Evolutionary conservation across 2,329 filamentous ascomycete genomes (phyloP).

Genomic region (Emericellopsis cladophorae): DNA sequence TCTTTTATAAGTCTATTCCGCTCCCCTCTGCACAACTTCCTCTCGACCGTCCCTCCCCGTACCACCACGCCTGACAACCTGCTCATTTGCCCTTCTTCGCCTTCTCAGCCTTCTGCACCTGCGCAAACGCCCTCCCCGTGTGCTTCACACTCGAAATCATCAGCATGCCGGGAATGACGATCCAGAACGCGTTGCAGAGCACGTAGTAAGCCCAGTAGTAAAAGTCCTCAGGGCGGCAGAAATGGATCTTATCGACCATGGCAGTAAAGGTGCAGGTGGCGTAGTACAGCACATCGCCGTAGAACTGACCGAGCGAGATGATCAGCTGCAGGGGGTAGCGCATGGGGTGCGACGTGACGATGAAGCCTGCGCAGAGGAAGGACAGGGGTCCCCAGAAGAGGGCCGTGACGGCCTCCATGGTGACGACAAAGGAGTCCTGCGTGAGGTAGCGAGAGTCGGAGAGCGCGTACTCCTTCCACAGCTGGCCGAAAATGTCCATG

Average conservation of each 20-base stretch:
- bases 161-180: slow-evolving; percentile 29
- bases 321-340: slow-evolving; percentile 35
- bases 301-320: slow-evolving; percentile 34
- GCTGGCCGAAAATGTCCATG: slow-evolving; percentile 33
- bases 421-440: slow-evolving; percentile 38
- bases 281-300: slow-evolving; percentile 40
- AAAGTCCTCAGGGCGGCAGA: slow-evolving; percentile 34
- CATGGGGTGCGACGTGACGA: slow-evolving; percentile 27
- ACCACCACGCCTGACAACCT: no score
- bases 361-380: slow-evolving; percentile 29
- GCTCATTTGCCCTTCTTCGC: slow-evolving; percentile 10
- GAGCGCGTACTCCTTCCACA: slow-evolving; percentile 46
- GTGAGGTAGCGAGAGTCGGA: slow-evolving; percentile 44
- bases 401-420: slow-evolving; percentile 42
- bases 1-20: no score
- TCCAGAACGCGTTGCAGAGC: slow-evolving; percentile 39
- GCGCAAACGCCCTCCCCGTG: slow-evolving; percentile 12
- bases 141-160: slow-evolving; percentile 15
- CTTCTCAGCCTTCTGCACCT: slow-evolving; percentile 10
- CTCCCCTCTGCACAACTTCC: no score
- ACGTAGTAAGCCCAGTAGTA: slow-evolving; percentile 44
- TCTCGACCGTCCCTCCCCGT: no score
- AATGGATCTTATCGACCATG: slow-evolving; percentile 21
- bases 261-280: slow-evolving; percentile 31
- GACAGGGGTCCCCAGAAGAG: slow-evolving; percentile 40